Conservation (phyloP, 169 alveolate species). For the Plasmodium vinckei region DNA sequence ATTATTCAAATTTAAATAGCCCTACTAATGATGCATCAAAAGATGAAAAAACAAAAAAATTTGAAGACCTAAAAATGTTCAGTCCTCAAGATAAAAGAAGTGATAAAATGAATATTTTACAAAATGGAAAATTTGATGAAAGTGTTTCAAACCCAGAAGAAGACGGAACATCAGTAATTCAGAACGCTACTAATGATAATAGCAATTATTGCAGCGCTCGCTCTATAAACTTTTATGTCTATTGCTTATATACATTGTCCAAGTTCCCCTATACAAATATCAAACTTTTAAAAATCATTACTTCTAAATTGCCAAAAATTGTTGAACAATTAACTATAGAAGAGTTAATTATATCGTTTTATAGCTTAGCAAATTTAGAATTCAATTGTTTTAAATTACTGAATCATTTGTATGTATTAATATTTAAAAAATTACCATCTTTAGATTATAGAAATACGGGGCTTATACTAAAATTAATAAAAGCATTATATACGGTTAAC, state of each 20-base stretch:
- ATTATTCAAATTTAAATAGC: constrained; percentile 42
- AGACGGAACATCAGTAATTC: background rate
- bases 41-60: constrained; percentile 1
- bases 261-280: constrained; percentile 66
- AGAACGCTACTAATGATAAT: background rate
- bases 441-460: constrained; percentile 46
- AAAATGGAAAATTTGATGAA: background rate
- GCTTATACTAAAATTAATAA: constrained; percentile 17
- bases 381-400: constrained; percentile 6
- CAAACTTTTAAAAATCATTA: constrained; percentile 19
- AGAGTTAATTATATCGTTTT: constrained; percentile 50
- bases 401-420: constrained; percentile 23
- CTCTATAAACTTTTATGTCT: constrained; percentile 26
- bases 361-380: constrained; percentile 58
- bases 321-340: constrained; percentile 38
- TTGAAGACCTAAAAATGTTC: constrained; percentile 7
- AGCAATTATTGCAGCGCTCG: background rate
- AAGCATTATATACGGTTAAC: constrained; percentile 13
- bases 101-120: constrained; percentile 14
- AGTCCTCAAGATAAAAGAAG: constrained; percentile 33
- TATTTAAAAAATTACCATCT: constrained; percentile 14
- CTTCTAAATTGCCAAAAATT: constrained; percentile 3
- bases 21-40: constrained; percentile 6
- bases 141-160: background rate
- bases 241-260: constrained; percentile 33